phyloP scores from a whole-genome alignment of 192 early-diverging fungal species.

The Linnemannia zychae region DNA sequence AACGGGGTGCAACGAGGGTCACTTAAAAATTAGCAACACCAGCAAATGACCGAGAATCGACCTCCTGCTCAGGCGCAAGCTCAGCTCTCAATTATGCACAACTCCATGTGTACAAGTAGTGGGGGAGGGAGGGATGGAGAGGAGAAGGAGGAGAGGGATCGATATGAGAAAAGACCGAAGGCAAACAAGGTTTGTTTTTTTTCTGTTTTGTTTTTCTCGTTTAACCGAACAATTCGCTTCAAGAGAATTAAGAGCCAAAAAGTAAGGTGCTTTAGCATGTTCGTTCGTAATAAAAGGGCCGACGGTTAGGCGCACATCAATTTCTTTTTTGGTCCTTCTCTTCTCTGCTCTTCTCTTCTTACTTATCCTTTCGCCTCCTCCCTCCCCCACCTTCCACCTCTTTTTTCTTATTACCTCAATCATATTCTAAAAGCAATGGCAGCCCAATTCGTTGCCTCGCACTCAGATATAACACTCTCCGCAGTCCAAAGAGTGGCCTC shows the following conservation, averaged over 20 bases:
- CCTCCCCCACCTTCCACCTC: neutral
- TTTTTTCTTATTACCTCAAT: neutral
- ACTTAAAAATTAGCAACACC: neutral
- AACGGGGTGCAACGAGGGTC: neutral
- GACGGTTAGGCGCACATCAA: neutral
- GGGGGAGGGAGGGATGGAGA: no score
- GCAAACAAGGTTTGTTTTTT: neutral
- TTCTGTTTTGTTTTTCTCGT: neutral
- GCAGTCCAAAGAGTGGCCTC: neutral
- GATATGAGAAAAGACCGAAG: neutral
- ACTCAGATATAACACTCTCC: slow-evolving; percentile 13
- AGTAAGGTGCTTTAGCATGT: neutral
- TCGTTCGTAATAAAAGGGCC: neutral
- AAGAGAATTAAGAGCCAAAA: neutral
- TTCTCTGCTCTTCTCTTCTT: neutral
- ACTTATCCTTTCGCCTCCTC: neutral
- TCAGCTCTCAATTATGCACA: neutral
- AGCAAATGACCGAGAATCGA: neutral
- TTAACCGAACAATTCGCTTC: neutral
- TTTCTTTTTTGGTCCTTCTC: neutral
- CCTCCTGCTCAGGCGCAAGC: no score
- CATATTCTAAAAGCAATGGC: neutral
- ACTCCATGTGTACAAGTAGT: neutral
- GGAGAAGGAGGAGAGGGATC: neutral
- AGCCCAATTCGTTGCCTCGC: slow-evolving; percentile 16